Evolutionary conservation across 345 rosid species (phyloP).

Genomic region (Dimocarpus longan): DNA sequence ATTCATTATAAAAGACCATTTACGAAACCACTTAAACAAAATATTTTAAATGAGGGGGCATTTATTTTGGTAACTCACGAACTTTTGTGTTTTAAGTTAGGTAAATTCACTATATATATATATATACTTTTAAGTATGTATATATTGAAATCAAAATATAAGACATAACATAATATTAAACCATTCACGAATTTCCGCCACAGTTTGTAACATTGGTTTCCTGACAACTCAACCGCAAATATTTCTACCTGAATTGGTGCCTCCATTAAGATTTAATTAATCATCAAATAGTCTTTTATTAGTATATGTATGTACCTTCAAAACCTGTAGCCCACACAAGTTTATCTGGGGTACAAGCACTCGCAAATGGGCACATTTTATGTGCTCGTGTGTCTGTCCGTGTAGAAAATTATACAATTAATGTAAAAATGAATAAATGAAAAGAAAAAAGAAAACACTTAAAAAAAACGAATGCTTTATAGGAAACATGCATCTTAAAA

Average conservation of each 20-base stretch:
- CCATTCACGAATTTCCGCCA: background rate
- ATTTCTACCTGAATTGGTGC: background rate
- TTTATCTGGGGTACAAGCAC: constrained; percentile 10
- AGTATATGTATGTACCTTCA: background rate
- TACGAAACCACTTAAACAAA: too few species aligned
- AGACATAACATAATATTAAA: background rate
- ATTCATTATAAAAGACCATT: too few species aligned
- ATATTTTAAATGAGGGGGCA: too few species aligned
- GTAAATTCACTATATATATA: too few species aligned
- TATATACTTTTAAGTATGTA: too few species aligned
- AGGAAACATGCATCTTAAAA: constrained; percentile 34
- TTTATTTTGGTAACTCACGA: too few species aligned
- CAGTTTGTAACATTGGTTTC: background rate
- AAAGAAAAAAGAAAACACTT: background rate
- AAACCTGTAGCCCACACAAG: constrained; percentile 14
- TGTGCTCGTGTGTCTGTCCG: constrained; percentile 17
- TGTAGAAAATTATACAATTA: background rate
- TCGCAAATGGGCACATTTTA: constrained; percentile 15
- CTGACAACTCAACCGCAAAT: constrained; percentile 6
- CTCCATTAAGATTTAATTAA: background rate
- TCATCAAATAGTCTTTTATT: background rate
- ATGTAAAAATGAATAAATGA: background rate
- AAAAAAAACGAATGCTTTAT: constrained; percentile 1
- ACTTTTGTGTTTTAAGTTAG: too few species aligned
- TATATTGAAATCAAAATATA: background rate